These are phyloP conservation scores for Penicillium sp. DNA, from an alignment of 2,329 filamentous ascomycete genomes.

Conservation along the genomic window DNA sequence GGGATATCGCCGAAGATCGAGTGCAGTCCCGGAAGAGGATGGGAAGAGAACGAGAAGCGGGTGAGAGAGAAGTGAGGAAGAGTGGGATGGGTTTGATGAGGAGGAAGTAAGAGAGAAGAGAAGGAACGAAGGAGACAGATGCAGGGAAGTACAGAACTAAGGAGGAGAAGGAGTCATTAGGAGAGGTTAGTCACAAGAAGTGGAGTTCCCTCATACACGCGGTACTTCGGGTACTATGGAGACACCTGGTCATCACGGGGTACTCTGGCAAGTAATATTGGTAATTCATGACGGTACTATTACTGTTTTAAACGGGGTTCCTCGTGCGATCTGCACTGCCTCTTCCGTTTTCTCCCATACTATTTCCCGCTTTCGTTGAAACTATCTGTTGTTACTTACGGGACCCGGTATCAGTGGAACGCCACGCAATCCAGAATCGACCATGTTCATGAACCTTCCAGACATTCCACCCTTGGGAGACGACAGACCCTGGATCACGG, in stretches of 20 bases:
- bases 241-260: background rate
- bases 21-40: slow-evolving; percentile 5
- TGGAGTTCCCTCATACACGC: background rate
- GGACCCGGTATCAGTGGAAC: background rate
- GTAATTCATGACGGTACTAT: background rate
- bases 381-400: background rate
- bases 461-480: slow-evolving; percentile 19
- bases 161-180: slow-evolving; percentile 7
- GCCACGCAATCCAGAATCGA: slow-evolving; percentile 14
- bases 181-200: slow-evolving; percentile 1
- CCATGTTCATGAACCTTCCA: slow-evolving; percentile 30
- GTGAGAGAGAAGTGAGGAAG: slow-evolving; percentile 9
- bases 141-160: slow-evolving; percentile 19
- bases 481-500: slow-evolving; percentile 10
- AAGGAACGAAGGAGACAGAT: slow-evolving; percentile 21
- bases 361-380: background rate
- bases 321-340: slow-evolving; percentile 6
- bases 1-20: background rate
- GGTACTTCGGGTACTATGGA: background rate
- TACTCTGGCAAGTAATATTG: background rate
- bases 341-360: background rate
- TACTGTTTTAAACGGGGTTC: background rate
- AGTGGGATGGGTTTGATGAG: slow-evolving; percentile 6
- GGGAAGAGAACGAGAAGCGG: slow-evolving; percentile 2
- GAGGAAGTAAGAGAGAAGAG: slow-evolving; percentile 12